Evolutionary conservation across 495 filamentous ascomycete genomes (phyloP).

Genomic region (Glonium stellatum): DNA sequence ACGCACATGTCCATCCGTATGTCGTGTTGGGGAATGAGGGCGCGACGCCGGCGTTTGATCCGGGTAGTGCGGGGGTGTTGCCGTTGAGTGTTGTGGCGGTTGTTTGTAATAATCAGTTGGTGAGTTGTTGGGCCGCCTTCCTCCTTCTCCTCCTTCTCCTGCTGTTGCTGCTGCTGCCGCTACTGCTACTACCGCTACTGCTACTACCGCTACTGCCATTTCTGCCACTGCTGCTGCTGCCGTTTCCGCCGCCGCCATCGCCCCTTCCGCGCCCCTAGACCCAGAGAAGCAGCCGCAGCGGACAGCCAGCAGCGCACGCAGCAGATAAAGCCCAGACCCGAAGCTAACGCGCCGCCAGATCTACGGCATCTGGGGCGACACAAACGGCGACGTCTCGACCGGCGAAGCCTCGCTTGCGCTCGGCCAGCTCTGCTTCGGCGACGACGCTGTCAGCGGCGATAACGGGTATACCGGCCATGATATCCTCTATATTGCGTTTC

Average conservation of each 20-base stretch:
- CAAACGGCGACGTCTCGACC: conserved; percentile 48
- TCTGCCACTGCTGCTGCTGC: no score
- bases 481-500: conserved; percentile 26
- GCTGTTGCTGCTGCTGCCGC: no score
- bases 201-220: no score
- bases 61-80: conserved; percentile 45
- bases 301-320: no score
- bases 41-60: conserved; percentile 43
- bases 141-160: background rate
- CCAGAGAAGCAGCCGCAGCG: no score
- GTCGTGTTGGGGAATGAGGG: conserved; percentile 57
- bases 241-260: no score
- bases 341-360: conserved; percentile 33
- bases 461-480: conserved; percentile 18
- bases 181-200: no score
- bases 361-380: conserved; percentile 64
- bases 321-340: no score
- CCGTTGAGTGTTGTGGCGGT: conserved; percentile 58
- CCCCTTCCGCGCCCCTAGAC: no score
- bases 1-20: conserved; percentile 56
- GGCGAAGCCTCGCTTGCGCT: conserved; percentile 54
- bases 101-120: conserved; percentile 51
- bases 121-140: conserved; percentile 27
- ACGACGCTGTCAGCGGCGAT: conserved; percentile 16
- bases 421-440: conserved; percentile 50